These are phyloP conservation scores for Phlyctochytrium arcticum DNA, from an alignment of 192 early-diverging fungal species.

Conservation along the genomic window DNA sequence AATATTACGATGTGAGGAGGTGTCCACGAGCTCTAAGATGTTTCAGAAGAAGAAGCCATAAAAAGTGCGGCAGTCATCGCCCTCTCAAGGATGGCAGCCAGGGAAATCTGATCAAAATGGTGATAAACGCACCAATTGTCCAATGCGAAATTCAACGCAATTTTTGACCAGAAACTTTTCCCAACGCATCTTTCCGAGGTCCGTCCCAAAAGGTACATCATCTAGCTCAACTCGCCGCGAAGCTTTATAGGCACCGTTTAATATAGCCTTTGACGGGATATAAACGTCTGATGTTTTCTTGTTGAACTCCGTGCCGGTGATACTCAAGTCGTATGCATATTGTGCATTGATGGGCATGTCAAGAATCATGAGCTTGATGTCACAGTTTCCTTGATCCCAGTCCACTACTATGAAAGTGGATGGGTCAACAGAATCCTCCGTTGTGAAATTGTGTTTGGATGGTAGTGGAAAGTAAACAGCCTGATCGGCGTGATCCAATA, in stretches of 20 bases:
- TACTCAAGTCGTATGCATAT: neutral
- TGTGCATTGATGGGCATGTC: neutral
- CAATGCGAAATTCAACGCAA: neutral
- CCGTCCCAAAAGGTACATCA: constrained; percentile 1
- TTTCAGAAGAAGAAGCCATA: too few relatives aligned
- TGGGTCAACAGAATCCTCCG: neutral
- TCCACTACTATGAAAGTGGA: neutral
- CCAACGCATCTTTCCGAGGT: neutral
- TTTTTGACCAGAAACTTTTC: neutral
- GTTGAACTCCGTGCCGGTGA: constrained; percentile 1
- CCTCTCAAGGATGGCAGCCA: too few relatives aligned
- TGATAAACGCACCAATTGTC: neutral
- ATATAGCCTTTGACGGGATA: neutral
- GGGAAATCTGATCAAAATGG: too few relatives aligned
- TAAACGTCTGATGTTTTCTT: constrained; percentile 9
- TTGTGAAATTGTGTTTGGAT: neutral
- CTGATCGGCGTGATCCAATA: neutral
- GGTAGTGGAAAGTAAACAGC: constrained; percentile 4
- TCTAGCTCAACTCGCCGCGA: constrained; percentile 1
- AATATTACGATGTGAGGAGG: too few relatives aligned
- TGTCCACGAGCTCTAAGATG: too few relatives aligned
- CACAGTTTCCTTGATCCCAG: constrained; percentile 1
- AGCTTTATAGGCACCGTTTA: neutral
- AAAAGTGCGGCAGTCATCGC: too few relatives aligned
- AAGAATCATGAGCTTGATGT: constrained; percentile 4